A percentile compares a stretch with the other conserved stretches of the same genome.
These are phyloP conservation scores for Aspergillus indologenus DNA, from an alignment of 495 filamentous ascomycete genomes.

Conservation along the genomic window DNA sequence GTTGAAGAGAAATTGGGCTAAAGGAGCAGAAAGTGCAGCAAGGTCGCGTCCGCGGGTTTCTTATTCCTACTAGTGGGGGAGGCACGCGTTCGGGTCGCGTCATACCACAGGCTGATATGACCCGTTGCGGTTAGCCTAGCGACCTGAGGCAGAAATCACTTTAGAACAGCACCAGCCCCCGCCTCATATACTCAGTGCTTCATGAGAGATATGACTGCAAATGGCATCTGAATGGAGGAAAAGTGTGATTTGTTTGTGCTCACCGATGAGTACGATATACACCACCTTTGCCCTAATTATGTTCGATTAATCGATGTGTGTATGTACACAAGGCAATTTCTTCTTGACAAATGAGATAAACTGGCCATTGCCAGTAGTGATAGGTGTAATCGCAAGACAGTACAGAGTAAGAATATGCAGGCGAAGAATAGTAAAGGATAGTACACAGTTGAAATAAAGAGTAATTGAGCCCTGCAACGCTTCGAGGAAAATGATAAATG, in stretches of 20 bases:
- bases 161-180: too few species aligned
- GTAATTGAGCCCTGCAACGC: not conserved
- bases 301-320: too few species aligned
- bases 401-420: conserved; percentile 3
- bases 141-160: conserved; percentile 21
- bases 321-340: not conserved
- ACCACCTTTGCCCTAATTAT: too few species aligned
- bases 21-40: conserved; percentile 22
- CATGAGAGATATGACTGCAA: too few species aligned
- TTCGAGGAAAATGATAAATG: not conserved
- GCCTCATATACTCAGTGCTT: too few species aligned
- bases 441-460: conserved; percentile 12
- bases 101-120: conserved; percentile 40
- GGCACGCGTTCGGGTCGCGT: conserved; percentile 29
- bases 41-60: conserved; percentile 35
- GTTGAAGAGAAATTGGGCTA: conserved; percentile 10
- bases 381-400: conserved; percentile 11
- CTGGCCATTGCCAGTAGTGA: conserved; percentile 6
- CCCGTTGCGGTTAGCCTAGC: conserved; percentile 28
- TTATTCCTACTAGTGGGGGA: conserved; percentile 27
- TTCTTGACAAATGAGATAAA: conserved; percentile 11
- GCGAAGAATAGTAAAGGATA: conserved; percentile 5
- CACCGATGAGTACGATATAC: not conserved
- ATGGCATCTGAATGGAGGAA: not conserved
- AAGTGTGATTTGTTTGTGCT: not conserved